Evolutionary conservation across 345 rosid species (phyloP), one percentile per base, ranked within the genome.

Genomic region (Eucalyptus tenuipes): DNA sequence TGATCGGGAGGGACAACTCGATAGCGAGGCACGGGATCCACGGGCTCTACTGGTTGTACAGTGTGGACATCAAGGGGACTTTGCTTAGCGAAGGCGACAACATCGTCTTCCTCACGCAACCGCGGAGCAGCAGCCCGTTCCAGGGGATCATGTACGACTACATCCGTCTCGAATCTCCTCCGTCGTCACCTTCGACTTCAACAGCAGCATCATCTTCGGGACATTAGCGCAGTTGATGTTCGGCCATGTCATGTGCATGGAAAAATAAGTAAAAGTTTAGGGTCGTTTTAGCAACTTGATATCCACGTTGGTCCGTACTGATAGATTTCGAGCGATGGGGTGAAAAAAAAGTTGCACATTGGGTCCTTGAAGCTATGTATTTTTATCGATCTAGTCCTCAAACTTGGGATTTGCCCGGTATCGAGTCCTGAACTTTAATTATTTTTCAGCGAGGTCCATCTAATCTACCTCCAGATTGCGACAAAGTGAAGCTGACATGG

Each of bases 21-120:
- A 93, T 96, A 52, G 97, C 97, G 49, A 95, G 99, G 90, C 98
- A 96, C 82, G 99, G 98, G 85, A 94, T 95, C 91, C 99, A 97
- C 85, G 99, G 99, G n/a, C 92, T 96, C 50, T 95, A 96, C 89
- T 92, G 97, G 96, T 89, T 97, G 88, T 96, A 92, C 90, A 92
- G 87, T 42, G 94, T 96, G 45, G 96, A 94, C 16, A 90, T 97
- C 49, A 89, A 91, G 18, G 96, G 95, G 5, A 52, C 87, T 66
- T 84, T 50, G 87, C 94, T 96, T 47, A 90, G 93, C 87, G 88
- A 92, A 89, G 99, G 97, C 11, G 94, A 92, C 50, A 96, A 96
- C 86, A 91, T 92, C 27, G 88, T 97, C 61, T 94, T 93, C 87
- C 90, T 96, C 29, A 93, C 94, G 7, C 99, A 95, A 50, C 90